These are phyloP conservation scores for Clonostachys sp. DNA, from an alignment of 2,329 filamentous ascomycete genomes.

Conservation along the genomic window DNA sequence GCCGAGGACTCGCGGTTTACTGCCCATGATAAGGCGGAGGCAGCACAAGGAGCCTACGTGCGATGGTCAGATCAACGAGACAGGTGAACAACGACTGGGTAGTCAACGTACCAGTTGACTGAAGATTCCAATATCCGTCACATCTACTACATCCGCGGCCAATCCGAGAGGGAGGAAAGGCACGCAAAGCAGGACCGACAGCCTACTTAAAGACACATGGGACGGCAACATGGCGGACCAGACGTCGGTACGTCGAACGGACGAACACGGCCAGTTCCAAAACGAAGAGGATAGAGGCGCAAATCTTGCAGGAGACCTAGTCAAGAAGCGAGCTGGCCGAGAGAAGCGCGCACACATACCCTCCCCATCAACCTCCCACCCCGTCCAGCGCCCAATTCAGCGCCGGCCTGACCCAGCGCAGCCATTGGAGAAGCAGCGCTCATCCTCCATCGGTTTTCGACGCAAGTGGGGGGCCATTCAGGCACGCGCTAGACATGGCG, in stretches of 20 bases:
- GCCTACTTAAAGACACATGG: not conserved
- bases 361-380: not conserved
- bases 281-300: not conserved
- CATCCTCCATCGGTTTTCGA: not conserved
- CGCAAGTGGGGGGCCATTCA: not conserved
- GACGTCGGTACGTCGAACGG: too few relatives aligned
- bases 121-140: not conserved
- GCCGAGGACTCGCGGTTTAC: slow-evolving; percentile 35
- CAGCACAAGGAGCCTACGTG: slow-evolving; percentile 44
- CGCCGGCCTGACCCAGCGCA: too few relatives aligned
- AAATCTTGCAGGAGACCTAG: not conserved
- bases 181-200: not conserved
- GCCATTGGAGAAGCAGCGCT: not conserved
- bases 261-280: not conserved
- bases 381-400: not conserved
- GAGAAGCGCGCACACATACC: not conserved
- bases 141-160: not conserved
- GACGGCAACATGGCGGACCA: not conserved
- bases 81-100: not conserved
- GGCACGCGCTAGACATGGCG: not conserved
- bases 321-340: not conserved
- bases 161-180: not conserved
- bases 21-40: slow-evolving; percentile 36
- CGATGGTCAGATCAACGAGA: not conserved
- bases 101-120: not conserved